phyloP scores from a whole-genome alignment of 371 early-diverging fungal species.

The Haplosporangium sp. region DNA sequence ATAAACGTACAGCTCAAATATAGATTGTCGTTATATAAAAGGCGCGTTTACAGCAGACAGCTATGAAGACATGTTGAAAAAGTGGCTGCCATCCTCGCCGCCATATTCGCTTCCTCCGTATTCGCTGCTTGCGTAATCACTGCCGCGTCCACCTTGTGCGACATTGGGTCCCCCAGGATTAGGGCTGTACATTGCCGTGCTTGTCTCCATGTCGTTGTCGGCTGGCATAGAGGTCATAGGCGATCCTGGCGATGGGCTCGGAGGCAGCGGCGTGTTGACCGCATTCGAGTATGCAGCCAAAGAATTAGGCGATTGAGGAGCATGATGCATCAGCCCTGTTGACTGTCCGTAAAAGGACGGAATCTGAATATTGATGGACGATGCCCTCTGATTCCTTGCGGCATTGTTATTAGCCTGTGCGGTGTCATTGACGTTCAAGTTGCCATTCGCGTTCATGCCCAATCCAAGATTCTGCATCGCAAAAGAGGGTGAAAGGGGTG shows the following conservation, averaged over 20 bases:
- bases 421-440: slow-evolving; percentile 22
- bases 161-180: slow-evolving; percentile 52
- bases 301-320: slow-evolving; percentile 58
- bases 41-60: not conserved
- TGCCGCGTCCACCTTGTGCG: slow-evolving; percentile 19
- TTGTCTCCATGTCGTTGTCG: slow-evolving; percentile 59
- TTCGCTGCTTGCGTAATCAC: slow-evolving; percentile 51
- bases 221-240: slow-evolving; percentile 55
- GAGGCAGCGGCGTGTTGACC: slow-evolving; percentile 60
- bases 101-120: slow-evolving; percentile 54
- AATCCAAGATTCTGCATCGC: slow-evolving; percentile 47
- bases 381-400: slow-evolving; percentile 29
- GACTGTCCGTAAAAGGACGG: slow-evolving; percentile 34
- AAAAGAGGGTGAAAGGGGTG: slow-evolving; percentile 50
- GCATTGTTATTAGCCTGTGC: slow-evolving; percentile 13
- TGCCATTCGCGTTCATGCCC: slow-evolving; percentile 33
- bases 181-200: slow-evolving; percentile 46
- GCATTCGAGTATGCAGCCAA: slow-evolving; percentile 54
- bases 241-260: slow-evolving; percentile 59
- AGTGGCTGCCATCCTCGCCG: slow-evolving; percentile 37
- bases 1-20: too few species aligned
- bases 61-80: slow-evolving; percentile 40
- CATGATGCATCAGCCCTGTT: slow-evolving; percentile 35
- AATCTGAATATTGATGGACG: slow-evolving; percentile 43
- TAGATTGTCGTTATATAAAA: too few species aligned